A percentile compares a stretch with the other conserved stretches of the same genome.
Evolutionary conservation across 2,329 filamentous ascomycete genomes (phyloP).

Genomic region (Diaporthe longicolla): DNA sequence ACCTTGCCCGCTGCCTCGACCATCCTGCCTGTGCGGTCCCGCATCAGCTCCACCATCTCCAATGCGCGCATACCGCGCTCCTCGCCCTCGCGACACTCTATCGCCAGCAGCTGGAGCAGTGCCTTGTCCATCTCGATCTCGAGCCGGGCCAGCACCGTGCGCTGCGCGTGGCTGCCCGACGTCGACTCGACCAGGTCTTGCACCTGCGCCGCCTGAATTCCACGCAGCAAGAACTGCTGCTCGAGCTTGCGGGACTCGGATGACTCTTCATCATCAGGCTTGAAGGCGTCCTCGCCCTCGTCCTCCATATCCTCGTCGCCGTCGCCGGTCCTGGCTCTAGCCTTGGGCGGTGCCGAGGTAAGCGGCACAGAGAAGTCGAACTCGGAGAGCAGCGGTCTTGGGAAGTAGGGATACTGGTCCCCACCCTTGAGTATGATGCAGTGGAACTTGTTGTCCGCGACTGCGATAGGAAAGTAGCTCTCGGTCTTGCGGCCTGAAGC

Average conservation of each 20-base stretch:
- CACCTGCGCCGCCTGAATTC: conserved; percentile 79
- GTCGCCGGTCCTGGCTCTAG: conserved; percentile 48
- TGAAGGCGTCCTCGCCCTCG: conserved; percentile 52
- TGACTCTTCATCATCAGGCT: conserved; percentile 49
- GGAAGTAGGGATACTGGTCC: conserved; percentile 94
- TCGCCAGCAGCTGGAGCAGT: conserved; percentile 87
- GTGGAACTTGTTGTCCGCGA: conserved; percentile 92
- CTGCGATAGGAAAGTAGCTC: conserved; percentile 94
- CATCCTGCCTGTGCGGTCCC: conserved; percentile 88
- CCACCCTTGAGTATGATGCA: conserved; percentile 99
- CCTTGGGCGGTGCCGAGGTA: conserved; percentile 60
- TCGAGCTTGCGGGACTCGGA: conserved; percentile 77
- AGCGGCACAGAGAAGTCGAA: conserved; percentile 93
- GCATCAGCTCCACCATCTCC: conserved; percentile 90
- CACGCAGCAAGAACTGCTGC: conserved; percentile 83
- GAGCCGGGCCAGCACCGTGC: conserved; percentile 75
- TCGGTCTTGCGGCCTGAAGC: conserved; percentile 89
- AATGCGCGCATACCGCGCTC: conserved; percentile 95
- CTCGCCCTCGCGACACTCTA: conserved; percentile 93
- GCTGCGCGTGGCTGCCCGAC: conserved; percentile 74
- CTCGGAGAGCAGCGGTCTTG: conserved; percentile 88
- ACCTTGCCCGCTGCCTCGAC: conserved; percentile 92
- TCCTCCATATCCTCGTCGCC: conserved; percentile 55
- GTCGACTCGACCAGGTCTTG: conserved; percentile 81
- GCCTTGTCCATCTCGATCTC: conserved; percentile 92